Evolutionary conservation across 2,329 filamentous ascomycete genomes (phyloP).

Genomic region (Ophiobolus disseminans): DNA sequence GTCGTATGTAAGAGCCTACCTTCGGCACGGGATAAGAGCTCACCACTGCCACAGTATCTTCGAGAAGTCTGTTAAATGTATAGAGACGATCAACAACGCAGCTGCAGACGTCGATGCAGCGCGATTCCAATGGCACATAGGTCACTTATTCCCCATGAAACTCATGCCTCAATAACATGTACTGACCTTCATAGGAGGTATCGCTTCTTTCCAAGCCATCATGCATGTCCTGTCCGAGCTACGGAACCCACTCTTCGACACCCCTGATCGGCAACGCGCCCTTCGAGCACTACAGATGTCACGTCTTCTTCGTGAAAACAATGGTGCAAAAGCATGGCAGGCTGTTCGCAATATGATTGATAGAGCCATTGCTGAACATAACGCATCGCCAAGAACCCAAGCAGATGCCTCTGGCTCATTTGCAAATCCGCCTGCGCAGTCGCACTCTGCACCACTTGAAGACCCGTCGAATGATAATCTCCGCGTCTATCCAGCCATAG

Average conservation of each 20-base stretch:
- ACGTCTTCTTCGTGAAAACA: constrained; percentile 41
- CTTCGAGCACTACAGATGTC: constrained; percentile 43
- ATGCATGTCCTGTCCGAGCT: constrained; percentile 50
- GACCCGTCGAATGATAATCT: constrained; percentile 19
- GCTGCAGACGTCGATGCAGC: constrained; percentile 45
- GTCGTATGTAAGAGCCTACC: constrained; percentile 32
- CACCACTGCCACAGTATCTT: constrained; percentile 37
- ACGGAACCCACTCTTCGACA: constrained; percentile 46
- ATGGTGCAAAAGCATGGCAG: constrained; percentile 46
- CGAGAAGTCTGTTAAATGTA: constrained; percentile 48
- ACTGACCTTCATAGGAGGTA: constrained; percentile 32
- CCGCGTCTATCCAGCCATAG: constrained; percentile 21
- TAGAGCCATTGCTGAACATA: constrained; percentile 39
- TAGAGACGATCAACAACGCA: constrained; percentile 46
- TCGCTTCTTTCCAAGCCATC: constrained; percentile 47
- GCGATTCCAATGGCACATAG: constrained; percentile 50
- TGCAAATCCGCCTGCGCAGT: constrained; percentile 11
- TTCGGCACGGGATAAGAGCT: background rate
- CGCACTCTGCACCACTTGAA: constrained; percentile 12
- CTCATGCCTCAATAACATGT: background rate
- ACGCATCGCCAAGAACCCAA: constrained; percentile 20
- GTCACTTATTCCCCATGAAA: constrained; percentile 24
- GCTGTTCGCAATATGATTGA: constrained; percentile 50
- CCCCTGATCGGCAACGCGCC: constrained; percentile 45
- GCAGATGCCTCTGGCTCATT: constrained; percentile 25